These are phyloP conservation scores for Zygosaccharomyces gambellarensis DNA, from an alignment of 805 yeast species.

Conservation along the genomic window DNA sequence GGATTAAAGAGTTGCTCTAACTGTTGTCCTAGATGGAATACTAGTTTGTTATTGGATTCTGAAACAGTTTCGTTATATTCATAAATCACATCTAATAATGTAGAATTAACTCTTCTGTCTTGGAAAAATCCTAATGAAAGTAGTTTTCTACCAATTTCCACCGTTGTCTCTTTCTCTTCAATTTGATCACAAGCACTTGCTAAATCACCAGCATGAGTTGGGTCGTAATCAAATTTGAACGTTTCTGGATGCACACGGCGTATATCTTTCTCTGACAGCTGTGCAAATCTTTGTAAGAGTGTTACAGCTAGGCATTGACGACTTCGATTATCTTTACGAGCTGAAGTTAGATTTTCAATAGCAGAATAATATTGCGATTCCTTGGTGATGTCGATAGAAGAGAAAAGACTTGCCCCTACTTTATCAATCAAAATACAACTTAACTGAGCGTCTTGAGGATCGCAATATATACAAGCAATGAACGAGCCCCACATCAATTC, in stretches of 20 bases:
- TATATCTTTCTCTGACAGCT: slow-evolving; percentile 37
- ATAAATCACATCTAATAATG: slow-evolving; percentile 71
- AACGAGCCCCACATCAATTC: slow-evolving; percentile 31
- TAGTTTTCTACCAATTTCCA: slow-evolving; percentile 52
- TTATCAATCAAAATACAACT: slow-evolving; percentile 54
- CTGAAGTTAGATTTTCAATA: slow-evolving; percentile 55
- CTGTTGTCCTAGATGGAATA: slow-evolving; percentile 75
- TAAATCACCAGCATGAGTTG: slow-evolving; percentile 74
- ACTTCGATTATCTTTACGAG: slow-evolving; percentile 51
- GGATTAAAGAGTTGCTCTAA: slow-evolving; percentile 88
- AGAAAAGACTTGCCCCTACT: slow-evolving; percentile 61
- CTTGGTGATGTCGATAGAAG: slow-evolving; percentile 51
- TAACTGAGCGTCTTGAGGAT: slow-evolving; percentile 37
- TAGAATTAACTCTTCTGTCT: slow-evolving; percentile 44
- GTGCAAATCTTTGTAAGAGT: slow-evolving; percentile 59
- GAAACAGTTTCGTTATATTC: slow-evolving; percentile 46
- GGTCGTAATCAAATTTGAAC: slow-evolving; percentile 55
- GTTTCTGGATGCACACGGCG: slow-evolving; percentile 11
- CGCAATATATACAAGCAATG: slow-evolving; percentile 22
- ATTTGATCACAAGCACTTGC: slow-evolving; percentile 63
- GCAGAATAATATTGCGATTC: slow-evolving; percentile 76
- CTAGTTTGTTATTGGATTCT: slow-evolving; percentile 70
- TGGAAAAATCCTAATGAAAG: slow-evolving; percentile 56
- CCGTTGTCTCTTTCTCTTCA: slow-evolving; percentile 43
- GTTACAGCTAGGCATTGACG: slow-evolving; percentile 75